A percentile compares a stretch with the other conserved stretches of the same genome.
phyloP scores from a whole-genome alignment of 2,329 filamentous ascomycete genomes.

The Dryadomyces quercivorus region DNA sequence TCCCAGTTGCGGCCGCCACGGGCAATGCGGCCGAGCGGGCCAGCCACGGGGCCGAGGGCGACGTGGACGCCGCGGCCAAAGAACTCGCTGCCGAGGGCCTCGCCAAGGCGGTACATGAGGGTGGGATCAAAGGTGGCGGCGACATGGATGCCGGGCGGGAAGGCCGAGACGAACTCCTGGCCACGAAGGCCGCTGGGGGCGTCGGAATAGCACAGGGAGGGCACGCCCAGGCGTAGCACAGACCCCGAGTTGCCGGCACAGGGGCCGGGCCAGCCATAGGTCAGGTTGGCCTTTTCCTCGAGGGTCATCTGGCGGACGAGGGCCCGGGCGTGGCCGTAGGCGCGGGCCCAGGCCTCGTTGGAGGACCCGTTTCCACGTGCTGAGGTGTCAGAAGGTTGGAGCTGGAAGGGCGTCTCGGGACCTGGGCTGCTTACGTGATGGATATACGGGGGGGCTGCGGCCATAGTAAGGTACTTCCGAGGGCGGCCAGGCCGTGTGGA shows the following conservation, averaged over 20 bases:
- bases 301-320: slow-evolving; percentile 25
- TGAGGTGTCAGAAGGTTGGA: no score
- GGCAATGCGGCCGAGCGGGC: slow-evolving; percentile 50
- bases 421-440: no score
- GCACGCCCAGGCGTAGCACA: slow-evolving; percentile 26
- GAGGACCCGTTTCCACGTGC: slow-evolving; percentile 18
- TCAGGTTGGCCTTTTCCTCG: slow-evolving; percentile 27
- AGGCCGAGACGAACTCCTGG: slow-evolving; percentile 27
- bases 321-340: slow-evolving; percentile 21
- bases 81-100: slow-evolving; percentile 57
- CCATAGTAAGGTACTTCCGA: slow-evolving; percentile 21
- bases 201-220: slow-evolving; percentile 33
- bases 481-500: not conserved
- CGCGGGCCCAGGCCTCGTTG: slow-evolving; percentile 19
- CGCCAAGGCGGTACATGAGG: slow-evolving; percentile 53
- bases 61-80: slow-evolving; percentile 58
- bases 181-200: slow-evolving; percentile 22
- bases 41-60: slow-evolving; percentile 44
- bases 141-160: slow-evolving; percentile 57
- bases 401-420: no score
- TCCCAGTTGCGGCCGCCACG: slow-evolving; percentile 54
- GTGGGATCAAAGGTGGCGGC: slow-evolving; percentile 59
- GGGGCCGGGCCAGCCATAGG: slow-evolving; percentile 20
- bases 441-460: slow-evolving; percentile 22
- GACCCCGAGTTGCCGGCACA: slow-evolving; percentile 21